Evolutionary conservation across 2,329 filamentous ascomycete species (phyloP).

Genomic region (Talaromyces pinophilus): DNA sequence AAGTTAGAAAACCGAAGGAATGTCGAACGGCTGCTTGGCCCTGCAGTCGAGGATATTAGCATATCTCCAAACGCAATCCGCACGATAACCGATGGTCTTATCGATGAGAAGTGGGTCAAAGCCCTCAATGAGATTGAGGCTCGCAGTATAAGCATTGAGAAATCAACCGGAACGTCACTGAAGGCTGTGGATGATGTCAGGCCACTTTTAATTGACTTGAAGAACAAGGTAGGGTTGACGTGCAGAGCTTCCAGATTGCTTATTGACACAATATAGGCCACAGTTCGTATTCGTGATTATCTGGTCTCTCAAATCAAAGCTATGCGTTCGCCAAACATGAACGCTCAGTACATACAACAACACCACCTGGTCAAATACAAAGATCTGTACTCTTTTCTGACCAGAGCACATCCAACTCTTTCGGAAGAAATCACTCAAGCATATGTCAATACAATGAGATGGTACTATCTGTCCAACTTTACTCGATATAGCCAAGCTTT

Average conservation of each 20-base stretch:
- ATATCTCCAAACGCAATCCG: conserved; percentile 80
- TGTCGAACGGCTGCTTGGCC: conserved; percentile 83
- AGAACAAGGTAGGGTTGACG: conserved; percentile 63
- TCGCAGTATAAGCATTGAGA: conserved; percentile 70
- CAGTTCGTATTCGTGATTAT: conserved; percentile 91
- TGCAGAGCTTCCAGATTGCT: conserved; percentile 19
- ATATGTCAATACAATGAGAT: conserved; percentile 97
- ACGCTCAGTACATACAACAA: conserved; percentile 94
- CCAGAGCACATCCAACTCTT: conserved; percentile 76
- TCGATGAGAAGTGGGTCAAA: conserved; percentile 87
- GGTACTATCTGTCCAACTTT: conserved; percentile 96
- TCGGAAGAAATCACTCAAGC: conserved; percentile 88
- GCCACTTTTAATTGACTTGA: conserved; percentile 80
- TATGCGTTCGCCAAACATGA: conserved; percentile 90
- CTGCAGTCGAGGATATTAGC: conserved; percentile 87
- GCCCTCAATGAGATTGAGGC: conserved; percentile 81
- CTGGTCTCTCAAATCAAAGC: conserved; percentile 93
- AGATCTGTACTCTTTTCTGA: conserved; percentile 82
- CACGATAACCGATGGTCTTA: conserved; percentile 81
- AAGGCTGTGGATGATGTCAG: conserved; percentile 82
- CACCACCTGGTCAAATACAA: conserved; percentile 87
- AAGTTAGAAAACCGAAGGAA: conserved; percentile 85
- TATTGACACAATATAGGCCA: conserved; percentile 59
- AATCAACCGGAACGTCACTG: conserved; percentile 60
- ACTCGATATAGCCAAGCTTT: conserved; percentile 81